A percentile compares a stretch with the other conserved stretches of the same genome.
Evolutionary conservation across 148 eudicot genomes (phyloP).

Genomic region (Cornus suecica): DNA sequence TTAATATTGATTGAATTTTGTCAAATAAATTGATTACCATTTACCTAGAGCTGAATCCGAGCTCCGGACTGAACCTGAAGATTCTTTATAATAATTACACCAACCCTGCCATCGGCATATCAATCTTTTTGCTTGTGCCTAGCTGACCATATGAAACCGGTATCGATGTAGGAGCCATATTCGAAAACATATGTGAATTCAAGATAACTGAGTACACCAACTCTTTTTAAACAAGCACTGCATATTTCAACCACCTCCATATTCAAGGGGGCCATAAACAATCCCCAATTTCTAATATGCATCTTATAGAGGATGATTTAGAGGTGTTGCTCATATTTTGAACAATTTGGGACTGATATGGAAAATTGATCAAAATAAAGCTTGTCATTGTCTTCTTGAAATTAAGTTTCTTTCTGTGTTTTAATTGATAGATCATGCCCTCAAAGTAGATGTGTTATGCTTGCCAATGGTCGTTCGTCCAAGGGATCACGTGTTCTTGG

Average conservation of each 20-base stretch:
- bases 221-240: no score
- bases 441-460: slow-evolving; percentile 16
- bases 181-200: slow-evolving; percentile 27
- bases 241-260: not conserved
- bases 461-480: slow-evolving; percentile 8
- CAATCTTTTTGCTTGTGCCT: slow-evolving; percentile 62
- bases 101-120: slow-evolving; percentile 86
- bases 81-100: slow-evolving; percentile 91
- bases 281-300: no score
- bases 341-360: no score
- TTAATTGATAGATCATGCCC: slow-evolving; percentile 27
- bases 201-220: not conserved
- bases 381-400: not conserved
- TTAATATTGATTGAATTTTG: no score
- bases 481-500: slow-evolving; percentile 22
- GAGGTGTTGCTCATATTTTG: no score
- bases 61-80: slow-evolving; percentile 94
- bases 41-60: slow-evolving; percentile 87
- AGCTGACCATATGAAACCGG: slow-evolving; percentile 50
- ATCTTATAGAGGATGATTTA: no score
- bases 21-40: no score
- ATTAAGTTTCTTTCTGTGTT: not conserved
- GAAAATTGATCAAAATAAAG: not conserved
- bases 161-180: slow-evolving; percentile 26
- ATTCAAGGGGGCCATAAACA: not conserved